Evolutionary conservation across 257 asterid genomes (phyloP).

Genomic region (Solanum medicagineum): DNA sequence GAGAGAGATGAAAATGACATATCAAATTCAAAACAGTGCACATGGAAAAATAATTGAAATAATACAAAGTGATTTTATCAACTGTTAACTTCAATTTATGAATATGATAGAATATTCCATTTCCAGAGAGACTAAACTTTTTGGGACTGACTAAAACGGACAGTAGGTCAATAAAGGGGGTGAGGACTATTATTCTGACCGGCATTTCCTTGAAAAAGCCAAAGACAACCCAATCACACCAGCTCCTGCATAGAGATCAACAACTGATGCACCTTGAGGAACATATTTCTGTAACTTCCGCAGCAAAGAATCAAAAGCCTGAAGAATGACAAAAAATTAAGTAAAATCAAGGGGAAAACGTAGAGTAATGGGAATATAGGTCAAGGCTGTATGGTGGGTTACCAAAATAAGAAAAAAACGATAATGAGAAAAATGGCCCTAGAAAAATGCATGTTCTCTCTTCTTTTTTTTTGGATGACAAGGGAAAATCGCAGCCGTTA

Average conservation of each 20-base stretch:
- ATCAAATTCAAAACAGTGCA: background rate
- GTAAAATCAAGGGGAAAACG: background rate
- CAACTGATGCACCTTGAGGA: slow-evolving; percentile 77
- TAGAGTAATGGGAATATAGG: background rate
- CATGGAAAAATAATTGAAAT: background rate
- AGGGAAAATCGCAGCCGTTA: too few relatives aligned
- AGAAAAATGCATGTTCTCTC: background rate
- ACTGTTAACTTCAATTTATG: background rate
- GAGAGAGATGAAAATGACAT: background rate
- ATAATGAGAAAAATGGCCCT: background rate
- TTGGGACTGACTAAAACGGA: background rate
- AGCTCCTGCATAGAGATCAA: slow-evolving; percentile 94
- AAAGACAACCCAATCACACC: slow-evolving; percentile 93
- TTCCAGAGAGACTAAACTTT: background rate
- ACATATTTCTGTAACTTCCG: slow-evolving; percentile 67
- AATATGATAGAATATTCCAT: background rate
- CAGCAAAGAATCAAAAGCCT: slow-evolving; percentile 91
- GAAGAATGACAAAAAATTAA: slow-evolving; percentile 6
- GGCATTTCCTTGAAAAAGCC: slow-evolving; percentile 77
- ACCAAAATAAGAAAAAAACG: background rate
- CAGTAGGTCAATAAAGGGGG: background rate
- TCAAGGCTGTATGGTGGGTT: background rate
- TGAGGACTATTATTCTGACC: slow-evolving; percentile 24
- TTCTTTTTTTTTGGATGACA: too few relatives aligned
- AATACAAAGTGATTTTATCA: background rate